These are phyloP conservation scores for Hypsizygus marmoreus DNA, from an alignment of 768 basidiomycete species.

Conservation along the genomic window DNA sequence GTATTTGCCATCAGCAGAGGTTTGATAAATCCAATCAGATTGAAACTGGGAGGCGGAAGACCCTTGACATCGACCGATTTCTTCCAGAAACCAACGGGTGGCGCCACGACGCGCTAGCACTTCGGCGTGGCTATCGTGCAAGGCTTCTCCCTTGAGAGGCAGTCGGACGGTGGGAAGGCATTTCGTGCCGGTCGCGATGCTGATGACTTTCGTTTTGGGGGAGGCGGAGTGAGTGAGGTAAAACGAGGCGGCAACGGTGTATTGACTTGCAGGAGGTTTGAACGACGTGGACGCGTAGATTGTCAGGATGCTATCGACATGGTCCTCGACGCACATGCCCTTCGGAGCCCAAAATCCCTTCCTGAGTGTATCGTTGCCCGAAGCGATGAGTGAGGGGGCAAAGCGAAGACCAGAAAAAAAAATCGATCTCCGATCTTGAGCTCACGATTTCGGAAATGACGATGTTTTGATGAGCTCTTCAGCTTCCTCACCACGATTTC, in stretches of 20 bases:
- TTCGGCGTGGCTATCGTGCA: conserved; percentile 94
- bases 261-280: conserved; percentile 55
- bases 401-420: too few relatives aligned
- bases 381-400: too few relatives aligned
- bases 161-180: conserved; percentile 69
- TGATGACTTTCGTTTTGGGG: conserved; percentile 54
- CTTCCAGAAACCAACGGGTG: conserved; percentile 77
- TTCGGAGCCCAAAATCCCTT: too few relatives aligned
- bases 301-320: conserved; percentile 36
- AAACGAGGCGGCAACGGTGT: conserved; percentile 67
- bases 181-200: conserved; percentile 83
- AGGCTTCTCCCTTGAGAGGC: conserved; percentile 68
- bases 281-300: conserved; percentile 49
- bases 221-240: conserved; percentile 29
- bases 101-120: conserved; percentile 83
- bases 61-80: conserved; percentile 45
- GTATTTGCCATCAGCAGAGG: conserved; percentile 39
- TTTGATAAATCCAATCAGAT: conserved; percentile 53
- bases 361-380: too few relatives aligned
- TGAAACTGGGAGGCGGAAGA: conserved; percentile 21
- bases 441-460: too few relatives aligned
- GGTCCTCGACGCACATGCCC: conserved; percentile 16
- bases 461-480: too few relatives aligned
- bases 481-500: too few relatives aligned
- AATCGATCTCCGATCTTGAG: too few relatives aligned